Base-by-base conservation (phyloP, 1,139 yeast species). In the Candida albicans region DNA sequence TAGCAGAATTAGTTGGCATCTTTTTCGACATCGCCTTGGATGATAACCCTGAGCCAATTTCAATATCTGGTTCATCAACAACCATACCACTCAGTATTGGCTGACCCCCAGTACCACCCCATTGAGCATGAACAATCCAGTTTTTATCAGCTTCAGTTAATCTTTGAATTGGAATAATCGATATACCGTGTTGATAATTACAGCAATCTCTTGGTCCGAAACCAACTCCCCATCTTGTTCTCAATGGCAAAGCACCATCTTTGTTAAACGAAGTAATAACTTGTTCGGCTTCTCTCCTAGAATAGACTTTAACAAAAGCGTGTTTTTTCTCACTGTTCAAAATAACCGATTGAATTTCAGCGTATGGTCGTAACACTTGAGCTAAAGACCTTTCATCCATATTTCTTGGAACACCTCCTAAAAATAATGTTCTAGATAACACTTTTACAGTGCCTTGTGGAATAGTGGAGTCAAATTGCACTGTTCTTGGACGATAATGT, bases 201-300 rank as follows among this genome's bases (percentile, higher is more conserved):
- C 96, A 89, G 70, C 98, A 91, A 62, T 93, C 98, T 72, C 99
- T 82, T 42, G 99, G 99, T 3, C 99, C 99, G 61, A 88, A 93
- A 1, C 99, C 99, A 52, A 93, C 98, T 53, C 98, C 99, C 99
- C 99, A 93, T 61, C 97, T 79, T 8, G 95, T 88, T 68, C 93
- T 87, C 60, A 81, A 79, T 40, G 76, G 83, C 53, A 70, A 77
- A 10, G 59, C 72, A 47, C 71, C 69, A 49, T 73, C 78, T 53
- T 71, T 71, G 57, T 72, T 73, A 75, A 83, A 65, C 55, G 79
- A 57, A 65, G 81, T 63, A 73, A 79, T 49, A 24, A 90, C 91
- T 51, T 75, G 79, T 60, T 89, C 96, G 22, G 99, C 99, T 63
- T 91, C 98, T 39, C 76, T 77, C 67, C 99, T 81, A n/a, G 96